phyloP scores from a whole-genome alignment of 495 filamentous ascomycete species.

The Penicillium lividum region DNA sequence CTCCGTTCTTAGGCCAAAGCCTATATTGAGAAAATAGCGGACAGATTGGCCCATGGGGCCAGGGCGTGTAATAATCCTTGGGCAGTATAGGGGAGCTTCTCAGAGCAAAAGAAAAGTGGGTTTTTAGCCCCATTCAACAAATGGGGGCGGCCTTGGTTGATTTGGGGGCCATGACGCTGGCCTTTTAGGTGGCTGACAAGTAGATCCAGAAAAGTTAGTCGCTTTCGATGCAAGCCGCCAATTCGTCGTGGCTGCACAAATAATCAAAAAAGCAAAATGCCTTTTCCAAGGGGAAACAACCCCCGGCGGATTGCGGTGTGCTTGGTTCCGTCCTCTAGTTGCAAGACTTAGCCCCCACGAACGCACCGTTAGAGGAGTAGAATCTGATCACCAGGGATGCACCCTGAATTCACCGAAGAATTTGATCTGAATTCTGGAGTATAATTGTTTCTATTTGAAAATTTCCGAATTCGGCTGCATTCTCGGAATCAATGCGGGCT shows the following conservation, averaged over 20 bases:
- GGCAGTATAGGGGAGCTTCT: slow-evolving; percentile 17
- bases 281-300: slow-evolving; percentile 9
- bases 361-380: slow-evolving; percentile 21
- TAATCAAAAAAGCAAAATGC: slow-evolving; percentile 10
- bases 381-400: slow-evolving; percentile 6
- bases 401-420: not conserved
- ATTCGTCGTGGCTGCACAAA: slow-evolving; percentile 12
- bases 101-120: slow-evolving; percentile 11
- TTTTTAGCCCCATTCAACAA: slow-evolving; percentile 22
- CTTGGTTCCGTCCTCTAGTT: slow-evolving; percentile 10
- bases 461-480: not conserved
- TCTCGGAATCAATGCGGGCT: not conserved
- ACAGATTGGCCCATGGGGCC: slow-evolving; percentile 20
- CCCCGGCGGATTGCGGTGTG: slow-evolving; percentile 12
- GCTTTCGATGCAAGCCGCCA: slow-evolving; percentile 10
- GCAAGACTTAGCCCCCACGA: slow-evolving; percentile 24
- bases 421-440: not conserved
- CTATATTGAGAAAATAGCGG: slow-evolving; percentile 17
- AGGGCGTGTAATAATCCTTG: slow-evolving; percentile 29
- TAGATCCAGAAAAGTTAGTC: slow-evolving; percentile 16
- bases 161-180: slow-evolving; percentile 28
- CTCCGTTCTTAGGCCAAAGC: slow-evolving; percentile 18
- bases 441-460: not conserved
- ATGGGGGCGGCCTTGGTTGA: slow-evolving; percentile 17
- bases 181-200: slow-evolving; percentile 12